Evolutionary conservation across 768 basidiomycete genomes (phyloP), one percentile per base, ranked within the genome.

Genomic region (Suillus tomentosus): DNA sequence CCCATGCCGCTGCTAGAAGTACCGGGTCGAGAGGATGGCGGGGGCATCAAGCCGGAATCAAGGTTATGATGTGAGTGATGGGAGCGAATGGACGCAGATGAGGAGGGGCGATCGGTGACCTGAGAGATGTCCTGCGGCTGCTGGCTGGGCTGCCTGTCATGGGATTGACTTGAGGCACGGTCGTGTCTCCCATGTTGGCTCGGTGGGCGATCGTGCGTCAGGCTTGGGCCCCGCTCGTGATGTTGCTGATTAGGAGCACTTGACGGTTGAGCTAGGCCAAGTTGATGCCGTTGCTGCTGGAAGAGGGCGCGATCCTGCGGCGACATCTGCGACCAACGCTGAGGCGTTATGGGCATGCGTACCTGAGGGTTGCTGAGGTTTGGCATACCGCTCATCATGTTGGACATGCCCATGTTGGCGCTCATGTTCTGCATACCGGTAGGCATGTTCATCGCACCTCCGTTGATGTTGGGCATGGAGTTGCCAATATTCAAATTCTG

Each of bases 281-380:
- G 61, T 24, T 62, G 62, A 43, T 72, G 74, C 27, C 69, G 69
- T 62, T 78, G 77, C 34, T 72, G 71, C 57, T 75, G 74, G 50
- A 75, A 67, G 24, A 67, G 65, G 24, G 61, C 64, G 63, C 76
- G 72, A 27, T 77, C 76, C 14, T 70, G 72, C 1, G 70, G 72
- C 22, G 69, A 57, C 69, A 76, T 66, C 37, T 77, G 76, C 15
- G 68, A 39, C 39, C 72, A 72, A 43, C 76, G 76, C 37, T 70
- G 69, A 34, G 64, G 59, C 61, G 67, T 70, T 58, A 68, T 64
- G 27, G 63, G 59, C 11, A 70, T 61, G 39, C 75, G 74, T 64
- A 65, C 62, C 22, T 54, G 66, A 45, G 62, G 37, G 19, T 62
- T 68, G 58, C 36, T 34, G 50, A 19, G 40, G 60, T 34, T 59